A percentile compares a stretch with the other conserved stretches of the same genome.
phyloP scores from a whole-genome alignment of 1,284 basidiomycete species.

The Tylopilus sp. region DNA sequence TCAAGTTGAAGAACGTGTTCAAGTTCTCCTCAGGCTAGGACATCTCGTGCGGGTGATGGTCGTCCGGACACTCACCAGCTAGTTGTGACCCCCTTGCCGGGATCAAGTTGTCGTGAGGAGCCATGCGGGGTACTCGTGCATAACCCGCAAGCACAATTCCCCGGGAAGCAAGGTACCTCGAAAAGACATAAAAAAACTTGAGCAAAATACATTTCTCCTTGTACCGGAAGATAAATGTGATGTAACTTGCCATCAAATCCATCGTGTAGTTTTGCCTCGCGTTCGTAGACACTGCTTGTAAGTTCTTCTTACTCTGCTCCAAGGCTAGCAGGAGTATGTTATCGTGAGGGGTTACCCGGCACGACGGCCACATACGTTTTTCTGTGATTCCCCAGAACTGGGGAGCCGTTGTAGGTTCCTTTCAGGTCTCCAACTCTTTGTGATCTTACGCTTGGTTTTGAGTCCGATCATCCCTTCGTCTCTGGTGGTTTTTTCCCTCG shows the following conservation, averaged over 20 bases:
- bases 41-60: not conserved
- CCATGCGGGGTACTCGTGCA: constrained; percentile 3
- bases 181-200: constrained; percentile 5
- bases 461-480: constrained; percentile 65
- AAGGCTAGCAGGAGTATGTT: constrained; percentile 42
- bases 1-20: not conserved
- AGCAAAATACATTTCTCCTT: constrained; percentile 10
- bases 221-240: constrained; percentile 71
- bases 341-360: constrained; percentile 48
- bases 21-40: not conserved
- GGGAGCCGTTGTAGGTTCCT: constrained; percentile 52
- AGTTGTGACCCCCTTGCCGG: not conserved
- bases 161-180: constrained; percentile 35
- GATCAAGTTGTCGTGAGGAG: not conserved
- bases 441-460: constrained; percentile 61
- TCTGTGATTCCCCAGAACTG: constrained; percentile 38
- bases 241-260: constrained; percentile 52
- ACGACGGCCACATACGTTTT: constrained; percentile 49
- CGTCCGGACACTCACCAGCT: not conserved
- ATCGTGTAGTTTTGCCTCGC: constrained; percentile 62
- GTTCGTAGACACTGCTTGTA: constrained; percentile 57
- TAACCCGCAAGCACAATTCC: constrained; percentile 28
- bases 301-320: constrained; percentile 50
- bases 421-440: constrained; percentile 42
- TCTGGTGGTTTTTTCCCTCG: constrained; percentile 26